Base-by-base conservation (phyloP, 148 eudicot species). In the Amaranthus cruentus region DNA sequence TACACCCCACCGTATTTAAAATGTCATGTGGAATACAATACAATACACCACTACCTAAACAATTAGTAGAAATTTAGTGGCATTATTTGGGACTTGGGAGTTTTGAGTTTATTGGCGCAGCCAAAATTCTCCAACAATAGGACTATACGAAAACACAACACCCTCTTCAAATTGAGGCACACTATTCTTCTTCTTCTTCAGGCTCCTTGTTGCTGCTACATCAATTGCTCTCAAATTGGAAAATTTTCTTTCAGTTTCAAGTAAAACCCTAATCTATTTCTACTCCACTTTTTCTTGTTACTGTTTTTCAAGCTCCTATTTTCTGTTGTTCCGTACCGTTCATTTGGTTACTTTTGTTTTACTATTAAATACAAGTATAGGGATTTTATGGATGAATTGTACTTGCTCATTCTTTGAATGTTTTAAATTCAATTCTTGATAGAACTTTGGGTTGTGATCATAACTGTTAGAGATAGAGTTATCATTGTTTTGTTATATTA, bases 381-480 rank as follows among this genome's bases (percentile, higher is more conserved):
- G 42, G 14, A 21, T 11, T 38, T 61, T 61, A 7, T 61, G 47
- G 0, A 62, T 62, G 48, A 12, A 75, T 28, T 68, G 15, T 59
- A 14, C 73, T 51, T 68, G 59, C 43, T 68, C 14, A 11, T 28
- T 54, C 55, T 62, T 7, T 69, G 67, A 59, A 58, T 52, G 10
- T 60, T 62, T 43, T 42, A 14, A 10, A 43, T 58, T 38, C 48
- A 55, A 48, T 7, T 47, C 47, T 57, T 56, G 57, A 65, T 15
- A 14, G 13, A 57, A 75, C 60, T 75, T 43, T 66, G 47, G 52
- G 46, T 51, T 47, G 0, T 13, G 10, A 2, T 66, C 38, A 28
- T 28, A 28, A 28, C 38, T 38, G 42, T 6, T 43, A n/a, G 62
- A 46, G 2, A 42, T 14, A 7, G 13, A 66, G 54, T 3, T 62